Evolutionary conservation across 306 rosid species (phyloP), one percentile per base, ranked within the genome.

Genomic region (Boehmeria nivea): DNA sequence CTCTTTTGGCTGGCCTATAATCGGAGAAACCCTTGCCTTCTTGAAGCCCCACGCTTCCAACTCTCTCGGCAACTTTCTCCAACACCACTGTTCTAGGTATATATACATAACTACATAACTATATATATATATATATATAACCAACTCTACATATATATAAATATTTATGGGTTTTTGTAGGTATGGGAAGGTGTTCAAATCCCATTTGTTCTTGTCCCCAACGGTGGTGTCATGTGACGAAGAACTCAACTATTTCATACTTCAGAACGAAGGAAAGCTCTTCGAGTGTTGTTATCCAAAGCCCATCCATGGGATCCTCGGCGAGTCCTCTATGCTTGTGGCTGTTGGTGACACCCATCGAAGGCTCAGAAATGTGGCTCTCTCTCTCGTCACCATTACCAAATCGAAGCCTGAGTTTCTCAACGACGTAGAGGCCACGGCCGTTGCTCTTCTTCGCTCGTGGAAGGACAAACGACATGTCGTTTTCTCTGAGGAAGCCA

Each of bases 181-280:
- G 75, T 64, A 71, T 44, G 76, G 76, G 38, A 71, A 71, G 18
- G 76, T 71, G 42, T 71, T 71, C 66, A 71, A 64, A 36, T 71
- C 76, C 3, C 70, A 71, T 57, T 51, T 71, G 71, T 71, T 71
- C 61, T 36, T 64, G 43, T 71, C 57, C 25, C 76, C 76, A 2
- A 64, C 76, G 8, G 53, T 71, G 14, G 76, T 71, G 43, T 71
- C 76, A 16, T 71, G 70, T 16, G 76, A 71, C 12, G 38, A 58
- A 19, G 76, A 71, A 50, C 66, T 71, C 37, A 71, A 71, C 57
- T 71, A 64, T 19, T 71, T 58, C 62, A 64, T 71, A 43, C 67
- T 71, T 44, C 76, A 71, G 61, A 71, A 71, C 14, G 76, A 71
- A 71, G 76, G 71, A 19, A 71, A 64, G 44, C 34, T 71, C 52